Evolutionary conservation across 169 alveolate species (phyloP).

Genomic region (Eimeria maxima): DNA sequence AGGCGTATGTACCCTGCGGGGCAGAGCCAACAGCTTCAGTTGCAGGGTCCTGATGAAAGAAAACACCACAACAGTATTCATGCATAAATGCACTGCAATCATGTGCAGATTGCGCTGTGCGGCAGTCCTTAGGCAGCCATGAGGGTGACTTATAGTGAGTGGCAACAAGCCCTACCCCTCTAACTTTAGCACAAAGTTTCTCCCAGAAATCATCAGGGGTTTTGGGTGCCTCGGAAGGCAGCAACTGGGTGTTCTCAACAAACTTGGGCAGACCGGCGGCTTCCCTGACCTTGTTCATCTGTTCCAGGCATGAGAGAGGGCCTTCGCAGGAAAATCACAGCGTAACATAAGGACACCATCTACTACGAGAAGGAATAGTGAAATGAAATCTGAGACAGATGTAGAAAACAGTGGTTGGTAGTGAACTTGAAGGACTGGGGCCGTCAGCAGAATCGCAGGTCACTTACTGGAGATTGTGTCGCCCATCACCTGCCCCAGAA

Average conservation of each 20-base stretch:
- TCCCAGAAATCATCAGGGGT: neutral
- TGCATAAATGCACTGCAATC: neutral
- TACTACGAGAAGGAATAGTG: too few species aligned
- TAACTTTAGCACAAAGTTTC: neutral
- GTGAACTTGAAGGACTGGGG: neutral
- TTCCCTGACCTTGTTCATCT: neutral
- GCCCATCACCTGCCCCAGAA: neutral
- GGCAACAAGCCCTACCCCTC: neutral
- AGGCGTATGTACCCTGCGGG: conserved; percentile 34
- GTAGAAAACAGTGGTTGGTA: neutral
- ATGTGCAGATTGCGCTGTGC: neutral
- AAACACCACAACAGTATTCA: neutral
- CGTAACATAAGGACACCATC: neutral
- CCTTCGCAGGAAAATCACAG: neutral
- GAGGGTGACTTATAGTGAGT: neutral
- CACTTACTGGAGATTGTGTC: conserved; percentile 12
- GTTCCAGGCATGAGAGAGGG: neutral
- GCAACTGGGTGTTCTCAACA: neutral
- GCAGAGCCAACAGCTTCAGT: neutral
- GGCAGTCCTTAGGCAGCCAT: neutral
- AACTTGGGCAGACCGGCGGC: conserved; percentile 29
- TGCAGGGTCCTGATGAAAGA: neutral
- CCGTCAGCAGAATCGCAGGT: neutral
- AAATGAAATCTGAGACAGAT: neutral
- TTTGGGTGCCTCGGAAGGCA: neutral